Conservation (phyloP, 495 filamentous ascomycete genomes). For the Terfezia claveryi region DNA sequence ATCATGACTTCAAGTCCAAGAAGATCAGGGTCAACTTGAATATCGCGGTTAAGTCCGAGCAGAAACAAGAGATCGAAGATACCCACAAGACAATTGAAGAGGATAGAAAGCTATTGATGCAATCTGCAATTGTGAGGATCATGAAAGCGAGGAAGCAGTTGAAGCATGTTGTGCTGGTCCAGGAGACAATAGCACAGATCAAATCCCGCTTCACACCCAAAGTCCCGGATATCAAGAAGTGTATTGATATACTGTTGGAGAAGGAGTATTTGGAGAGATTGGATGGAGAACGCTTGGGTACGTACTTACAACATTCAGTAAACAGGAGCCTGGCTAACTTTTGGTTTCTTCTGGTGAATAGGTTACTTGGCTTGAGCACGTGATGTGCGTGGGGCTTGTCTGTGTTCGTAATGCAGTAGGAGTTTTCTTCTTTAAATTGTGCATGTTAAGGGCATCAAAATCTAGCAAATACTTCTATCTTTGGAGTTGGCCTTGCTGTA, state of each 20-base stretch:
- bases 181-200: conserved; percentile 88
- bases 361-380: background rate
- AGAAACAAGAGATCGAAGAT: conserved; percentile 84
- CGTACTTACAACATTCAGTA: conserved; percentile 29
- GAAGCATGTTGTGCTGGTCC: conserved; percentile 84
- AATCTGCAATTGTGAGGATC: conserved; percentile 97
- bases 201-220: conserved; percentile 84
- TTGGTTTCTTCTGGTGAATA: background rate
- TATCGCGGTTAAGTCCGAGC: conserved; percentile 77
- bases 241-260: conserved; percentile 94
- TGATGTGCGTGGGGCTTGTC: too few relatives aligned
- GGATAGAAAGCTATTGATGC: conserved; percentile 84
- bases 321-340: too few relatives aligned
- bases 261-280: conserved; percentile 96
- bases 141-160: conserved; percentile 99
- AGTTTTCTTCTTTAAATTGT: background rate
- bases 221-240: conserved; percentile 92
- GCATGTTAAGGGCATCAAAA: background rate
- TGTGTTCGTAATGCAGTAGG: too few relatives aligned
- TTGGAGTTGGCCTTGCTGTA: background rate
- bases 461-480: background rate
- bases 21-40: conserved; percentile 95
- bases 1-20: conserved; percentile 92
- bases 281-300: conserved; percentile 83
- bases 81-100: conserved; percentile 99